Evolutionary conservation across 192 early-diverging fungal species (phyloP).

Genomic region (Coemansia sp.): DNA sequence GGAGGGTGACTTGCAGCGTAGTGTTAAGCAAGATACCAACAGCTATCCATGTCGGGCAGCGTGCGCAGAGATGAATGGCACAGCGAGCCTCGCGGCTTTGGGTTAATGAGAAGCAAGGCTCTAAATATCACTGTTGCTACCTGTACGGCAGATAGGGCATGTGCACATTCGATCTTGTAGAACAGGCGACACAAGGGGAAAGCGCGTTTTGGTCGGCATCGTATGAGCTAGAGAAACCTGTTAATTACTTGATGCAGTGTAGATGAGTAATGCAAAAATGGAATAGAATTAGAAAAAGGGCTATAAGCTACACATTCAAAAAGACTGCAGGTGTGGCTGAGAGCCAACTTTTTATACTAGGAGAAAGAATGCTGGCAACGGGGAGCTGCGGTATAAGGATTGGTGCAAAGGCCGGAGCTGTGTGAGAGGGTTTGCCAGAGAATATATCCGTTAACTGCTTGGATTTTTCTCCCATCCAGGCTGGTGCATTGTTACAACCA

Average conservation of each 20-base stretch:
- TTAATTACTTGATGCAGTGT: neutral
- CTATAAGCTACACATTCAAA: neutral
- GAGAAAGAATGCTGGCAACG: neutral
- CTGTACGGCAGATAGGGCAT: slow-evolving; percentile 43
- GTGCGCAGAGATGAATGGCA: neutral
- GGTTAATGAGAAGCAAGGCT: neutral
- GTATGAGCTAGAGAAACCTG: neutral
- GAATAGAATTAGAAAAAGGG: neutral
- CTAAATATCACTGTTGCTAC: slow-evolving; percentile 30
- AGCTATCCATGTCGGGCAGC: neutral
- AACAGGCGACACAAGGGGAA: neutral
- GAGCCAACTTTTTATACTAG: neutral
- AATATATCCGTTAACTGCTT: neutral
- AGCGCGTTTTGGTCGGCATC: neutral
- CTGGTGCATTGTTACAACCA: neutral
- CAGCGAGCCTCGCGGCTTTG: neutral
- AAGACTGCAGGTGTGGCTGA: neutral
- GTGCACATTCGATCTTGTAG: slow-evolving; percentile 41
- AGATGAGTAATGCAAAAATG: neutral
- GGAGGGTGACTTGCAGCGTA: neutral
- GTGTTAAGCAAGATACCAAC: neutral
- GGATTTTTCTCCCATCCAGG: neutral
- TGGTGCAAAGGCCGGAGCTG: neutral
- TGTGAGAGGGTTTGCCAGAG: neutral
- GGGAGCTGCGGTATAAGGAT: neutral